Base-by-base conservation (phyloP, 129 eudicot species). In the Chrysanthemum makinoi region DNA sequence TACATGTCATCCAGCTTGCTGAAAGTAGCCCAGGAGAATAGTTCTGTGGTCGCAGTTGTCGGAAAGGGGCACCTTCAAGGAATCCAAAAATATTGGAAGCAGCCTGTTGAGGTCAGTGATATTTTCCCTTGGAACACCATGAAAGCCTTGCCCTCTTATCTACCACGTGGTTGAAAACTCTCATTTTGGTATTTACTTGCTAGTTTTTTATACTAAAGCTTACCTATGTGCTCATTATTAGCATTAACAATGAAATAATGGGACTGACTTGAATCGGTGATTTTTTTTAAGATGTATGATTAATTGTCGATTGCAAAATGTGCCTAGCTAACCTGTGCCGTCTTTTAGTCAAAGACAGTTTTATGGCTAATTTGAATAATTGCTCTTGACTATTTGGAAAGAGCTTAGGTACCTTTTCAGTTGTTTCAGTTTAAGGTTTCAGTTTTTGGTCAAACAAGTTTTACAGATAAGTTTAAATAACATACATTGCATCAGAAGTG, bases 31-130 rank as follows among this genome's bases (percentile, higher is more conserved):
- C 63, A 86, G 50, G 94, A 88, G 79, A 91, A 86, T 76, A 85
- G 77, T 63, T 95, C 99, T 1, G 99, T 95, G 63, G 99, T 95
- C 47, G 99, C 99, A 22, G 99, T 95, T 73, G 99, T 95, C 22
- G 99, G 99, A 18, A 95, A 88, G 77, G 99, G 99, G 46, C 99
- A 95, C 65, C 81, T 95, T 28, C 97, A 88, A 62, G 99, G 99
- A 60, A 90, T 95, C 56, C 78, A 84, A 74, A 86, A 80, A 68
- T 65, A 90, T 54, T 95, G 99, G 97, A 65, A 84, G 72, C 94
- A 95, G 69, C 96, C 94, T 77, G 84, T 95, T 67, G 94, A 88
- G 86, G 99, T 95, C 52, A 85, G 82, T 66, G 16, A 47, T 19
- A 11, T 35, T 16, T 68, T 33, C 33, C 11, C 64, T 5, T 52